A percentile compares a stretch with the other conserved stretches of the same genome.
These are phyloP conservation scores for Tricholoma furcatifolium DNA, from an alignment of 768 basidiomycete species.

Conservation along the genomic window DNA sequence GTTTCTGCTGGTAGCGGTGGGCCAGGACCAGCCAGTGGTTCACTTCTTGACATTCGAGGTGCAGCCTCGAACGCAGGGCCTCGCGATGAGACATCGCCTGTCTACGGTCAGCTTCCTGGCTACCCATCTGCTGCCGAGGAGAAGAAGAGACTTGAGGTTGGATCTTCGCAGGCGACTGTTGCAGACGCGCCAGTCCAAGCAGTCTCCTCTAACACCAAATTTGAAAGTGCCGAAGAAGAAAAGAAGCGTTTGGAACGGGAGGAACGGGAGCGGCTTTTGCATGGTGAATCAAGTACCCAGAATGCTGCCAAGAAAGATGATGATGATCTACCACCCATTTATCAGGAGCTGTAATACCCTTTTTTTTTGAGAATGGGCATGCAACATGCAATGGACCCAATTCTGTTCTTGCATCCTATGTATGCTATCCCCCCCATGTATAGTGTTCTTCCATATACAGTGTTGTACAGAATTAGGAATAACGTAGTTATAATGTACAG, in stretches of 20 bases:
- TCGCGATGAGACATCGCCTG: slow-evolving; percentile 25
- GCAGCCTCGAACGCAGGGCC: slow-evolving; percentile 35
- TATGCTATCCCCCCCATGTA: neutral
- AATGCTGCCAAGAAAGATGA: slow-evolving; percentile 25
- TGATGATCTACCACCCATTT: slow-evolving; percentile 48
- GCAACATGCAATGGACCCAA: neutral
- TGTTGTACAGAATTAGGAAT: slow-evolving; percentile 12
- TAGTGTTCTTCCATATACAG: slow-evolving; percentile 3
- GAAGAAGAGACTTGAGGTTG: slow-evolving; percentile 53
- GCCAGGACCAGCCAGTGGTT: slow-evolving; percentile 67
- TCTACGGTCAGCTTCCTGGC: slow-evolving; percentile 25
- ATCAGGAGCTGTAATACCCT: slow-evolving; percentile 34
- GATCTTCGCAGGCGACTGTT: slow-evolving; percentile 30
- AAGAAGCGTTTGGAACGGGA: slow-evolving; percentile 65
- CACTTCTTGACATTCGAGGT: slow-evolving; percentile 50
- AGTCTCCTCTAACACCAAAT: slow-evolving; percentile 14
- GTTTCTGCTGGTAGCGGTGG: slow-evolving; percentile 57
- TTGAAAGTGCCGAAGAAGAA: slow-evolving; percentile 61
- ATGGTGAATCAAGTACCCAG: slow-evolving; percentile 12
- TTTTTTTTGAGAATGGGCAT: neutral
- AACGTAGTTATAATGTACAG: slow-evolving; percentile 11
- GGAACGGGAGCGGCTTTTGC: slow-evolving; percentile 56
- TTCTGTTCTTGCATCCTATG: neutral
- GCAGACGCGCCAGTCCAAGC: slow-evolving; percentile 13
- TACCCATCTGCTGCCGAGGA: slow-evolving; percentile 51